Evolutionary conservation across 225 moss, liverwort and hornwort genomes (phyloP).

Genomic region (Physcomitrium patens): DNA sequence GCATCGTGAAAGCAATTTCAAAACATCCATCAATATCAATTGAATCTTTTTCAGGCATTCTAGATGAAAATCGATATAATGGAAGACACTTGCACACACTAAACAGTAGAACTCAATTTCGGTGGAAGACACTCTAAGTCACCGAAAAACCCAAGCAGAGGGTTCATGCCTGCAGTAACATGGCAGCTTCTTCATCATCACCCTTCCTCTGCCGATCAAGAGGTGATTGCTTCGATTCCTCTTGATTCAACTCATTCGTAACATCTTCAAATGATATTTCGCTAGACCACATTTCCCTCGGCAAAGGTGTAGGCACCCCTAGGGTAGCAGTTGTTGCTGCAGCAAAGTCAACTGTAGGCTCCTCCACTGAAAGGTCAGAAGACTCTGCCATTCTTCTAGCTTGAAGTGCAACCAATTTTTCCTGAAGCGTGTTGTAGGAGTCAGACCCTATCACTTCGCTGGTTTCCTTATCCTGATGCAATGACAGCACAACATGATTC

Average conservation of each 20-base stretch:
- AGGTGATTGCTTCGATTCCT: constrained; percentile 42
- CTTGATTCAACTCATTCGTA: constrained; percentile 75
- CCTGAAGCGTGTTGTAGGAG: constrained; percentile 89
- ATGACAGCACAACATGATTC: neutral
- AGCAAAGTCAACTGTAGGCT: constrained; percentile 85
- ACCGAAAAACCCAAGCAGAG: constrained; percentile 14
- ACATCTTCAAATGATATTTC: constrained; percentile 63
- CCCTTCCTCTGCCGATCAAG: constrained; percentile 73
- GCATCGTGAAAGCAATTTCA: constrained; percentile 17
- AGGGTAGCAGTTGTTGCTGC: constrained; percentile 91
- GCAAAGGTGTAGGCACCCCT: constrained; percentile 84
- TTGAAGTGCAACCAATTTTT: constrained; percentile 85
- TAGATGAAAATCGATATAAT: no score
- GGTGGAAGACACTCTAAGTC: neutral
- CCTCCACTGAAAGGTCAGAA: constrained; percentile 51
- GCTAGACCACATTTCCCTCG: constrained; percentile 64
- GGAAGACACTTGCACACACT: no score
- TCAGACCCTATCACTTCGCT: constrained; percentile 83
- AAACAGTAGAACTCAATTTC: no score
- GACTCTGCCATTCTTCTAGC: constrained; percentile 59
- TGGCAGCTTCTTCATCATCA: constrained; percentile 87
- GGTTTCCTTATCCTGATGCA: constrained; percentile 77
- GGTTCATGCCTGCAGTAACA: constrained; percentile 55
- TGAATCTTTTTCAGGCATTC: neutral
- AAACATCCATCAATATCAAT: neutral